Conservation (phyloP, 305 asterid species). For the Solanum chacoense region DNA sequence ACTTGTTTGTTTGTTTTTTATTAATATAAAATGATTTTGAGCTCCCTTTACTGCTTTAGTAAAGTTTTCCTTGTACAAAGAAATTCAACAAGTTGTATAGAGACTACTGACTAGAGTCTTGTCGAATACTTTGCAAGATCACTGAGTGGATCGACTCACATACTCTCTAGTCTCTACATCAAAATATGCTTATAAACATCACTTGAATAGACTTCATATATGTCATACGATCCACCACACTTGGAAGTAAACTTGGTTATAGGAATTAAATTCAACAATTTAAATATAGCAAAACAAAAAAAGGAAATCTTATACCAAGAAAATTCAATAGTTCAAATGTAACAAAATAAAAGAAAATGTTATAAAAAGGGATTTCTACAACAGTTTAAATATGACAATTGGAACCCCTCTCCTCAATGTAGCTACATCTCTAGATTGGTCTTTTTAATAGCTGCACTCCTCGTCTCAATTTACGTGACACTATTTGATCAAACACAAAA, state of each 20-base stretch:
- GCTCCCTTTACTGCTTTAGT: not conserved
- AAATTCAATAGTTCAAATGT: not conserved
- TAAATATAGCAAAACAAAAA: no score
- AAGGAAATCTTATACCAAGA: not conserved
- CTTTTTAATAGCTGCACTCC: accelerated
- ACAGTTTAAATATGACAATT: not conserved
- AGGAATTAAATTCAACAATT: not conserved
- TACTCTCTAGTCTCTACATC: not conserved
- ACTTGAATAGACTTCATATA: not conserved
- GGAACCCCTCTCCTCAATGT: no score
- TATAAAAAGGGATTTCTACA: not conserved
- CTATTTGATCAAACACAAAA: no score
- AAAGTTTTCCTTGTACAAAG: not conserved
- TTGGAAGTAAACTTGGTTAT: not conserved
- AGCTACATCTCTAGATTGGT: no score
- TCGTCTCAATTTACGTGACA: not conserved
- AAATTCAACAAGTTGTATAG: not conserved
- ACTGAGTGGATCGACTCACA: not conserved
- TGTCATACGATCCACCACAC: not conserved
- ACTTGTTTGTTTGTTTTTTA: no score
- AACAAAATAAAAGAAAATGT: no score
- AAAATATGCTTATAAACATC: not conserved
- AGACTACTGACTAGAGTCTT: not conserved
- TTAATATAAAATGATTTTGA: no score
- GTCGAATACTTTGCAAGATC: not conserved